Base-by-base conservation (phyloP, 2,329 filamentous ascomycete species). In the Alternaria viburni region DNA sequence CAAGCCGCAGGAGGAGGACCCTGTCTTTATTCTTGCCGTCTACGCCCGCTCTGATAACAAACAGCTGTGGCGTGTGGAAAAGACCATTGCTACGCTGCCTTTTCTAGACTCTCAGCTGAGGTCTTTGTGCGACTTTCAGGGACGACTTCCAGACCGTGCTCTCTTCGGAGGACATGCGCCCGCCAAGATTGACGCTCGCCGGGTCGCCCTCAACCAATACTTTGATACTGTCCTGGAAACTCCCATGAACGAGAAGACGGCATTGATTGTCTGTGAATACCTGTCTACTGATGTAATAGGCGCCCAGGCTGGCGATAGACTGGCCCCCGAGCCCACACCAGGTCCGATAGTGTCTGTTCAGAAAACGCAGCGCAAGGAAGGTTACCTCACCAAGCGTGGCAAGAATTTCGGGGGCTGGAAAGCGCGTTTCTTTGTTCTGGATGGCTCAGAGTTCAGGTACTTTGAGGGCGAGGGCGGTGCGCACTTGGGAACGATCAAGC, bases 341-440 rank as follows among this genome's bases (percentile, higher is more conserved):
- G 73, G 77, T 17, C 77, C 74, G 23, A 79, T 83, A 43, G 76
- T 79, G 36, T 78, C 74, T 82, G 83, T 74, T 61, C 52, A 73
- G 4, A 77, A 74, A 55, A 88, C 6, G 88, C 89, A 91, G 9
- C 86, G 90, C 62, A 93, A 93, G 75, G 94, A 90, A 75, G 96
- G 96, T 9, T 99, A 98, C 79, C 83, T 99, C 54, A 98, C 96
- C 2, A 99, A 99, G 83, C 89, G 92, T 70, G 96, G 96, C 52
- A 99, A 99, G 85, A 98, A 98, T 75, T 99, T 99, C 81, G 96
- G 96, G 55, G 96, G 96, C 52, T 99, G 96, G 96, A 99, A 99
- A 81, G 94, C 93, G 11, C 83, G 90, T 61, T 91, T 88, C 73
- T 92, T 92, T 73, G 85, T 90, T 13, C 82, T 92, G 4, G 88